Base-by-base conservation (phyloP, 2,329 filamentous ascomycete genomes). In the Fusarium falciforme region DNA sequence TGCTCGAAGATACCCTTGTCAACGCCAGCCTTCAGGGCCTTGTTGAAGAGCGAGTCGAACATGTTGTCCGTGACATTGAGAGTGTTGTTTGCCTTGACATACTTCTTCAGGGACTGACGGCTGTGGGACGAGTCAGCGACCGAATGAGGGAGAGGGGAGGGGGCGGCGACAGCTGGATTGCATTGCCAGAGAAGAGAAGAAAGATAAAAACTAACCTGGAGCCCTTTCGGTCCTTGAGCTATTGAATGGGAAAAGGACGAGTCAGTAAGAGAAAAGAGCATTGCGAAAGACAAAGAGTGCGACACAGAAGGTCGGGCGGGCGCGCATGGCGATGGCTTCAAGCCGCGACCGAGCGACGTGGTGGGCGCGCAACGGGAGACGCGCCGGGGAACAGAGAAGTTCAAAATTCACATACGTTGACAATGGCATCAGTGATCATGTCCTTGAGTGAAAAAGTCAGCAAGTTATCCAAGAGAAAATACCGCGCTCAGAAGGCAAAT, bases 1-100 rank as follows among this genome's bases (percentile, higher is more conserved):
- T 96, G 94, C 81, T 92, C 89, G 82, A 98, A 98, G 79, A 93
- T 89, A 73, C 93, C 94, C 88, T 93, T 95, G 80, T 97, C 94
- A 78, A 95, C 94, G 83, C 95, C 95, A 69, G 87, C 86, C 85
- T 93, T 91, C 82, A 97, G 88, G 63, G 94, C 94, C 84, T 93
- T 93, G 91, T 96, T 96, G 90, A 97, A 94, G 79, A 95, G 92
- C 71, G 89, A 89, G 80, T 89, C 89, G 84, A 91, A 91, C 89
- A 90, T 90, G 79, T 86, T 86, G 81, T 89, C 83, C 73, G 82
- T 80, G 62, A 81, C 80, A 68, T 82, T 83, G 78, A 88, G 81
- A 70, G 80, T 83, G 84, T 89, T 88, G 84, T 89, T 88, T 76
- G 85, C 85, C 81, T 85, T 85, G 79, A 89, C 87, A 82, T 88